phyloP scores from a whole-genome alignment of 441 rosid genomes.

The Mallotus repandus region DNA sequence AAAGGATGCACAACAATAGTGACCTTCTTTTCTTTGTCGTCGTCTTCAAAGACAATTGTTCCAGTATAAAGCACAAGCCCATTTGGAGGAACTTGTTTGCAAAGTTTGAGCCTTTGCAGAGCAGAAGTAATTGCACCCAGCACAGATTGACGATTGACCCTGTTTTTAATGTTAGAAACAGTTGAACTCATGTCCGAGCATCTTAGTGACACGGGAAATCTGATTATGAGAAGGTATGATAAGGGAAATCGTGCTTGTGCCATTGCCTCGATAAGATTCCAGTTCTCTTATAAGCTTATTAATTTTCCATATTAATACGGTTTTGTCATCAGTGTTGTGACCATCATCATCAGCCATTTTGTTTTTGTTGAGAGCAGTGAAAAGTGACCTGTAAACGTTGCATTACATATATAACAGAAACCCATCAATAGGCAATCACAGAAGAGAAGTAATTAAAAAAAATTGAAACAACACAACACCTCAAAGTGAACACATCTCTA shows the following conservation, averaged over 20 bases:
- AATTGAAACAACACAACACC: no score
- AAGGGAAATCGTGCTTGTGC: conserved; percentile 93
- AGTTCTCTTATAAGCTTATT: conserved; percentile 79
- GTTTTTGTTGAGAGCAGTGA: not conserved
- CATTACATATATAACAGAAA: not conserved
- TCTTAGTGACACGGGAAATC: conserved; percentile 76
- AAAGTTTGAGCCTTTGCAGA: conserved; percentile 85
- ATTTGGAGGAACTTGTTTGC: conserved; percentile 77
- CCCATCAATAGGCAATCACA: no score
- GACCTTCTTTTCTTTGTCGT: conserved; percentile 89
- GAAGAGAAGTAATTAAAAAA: no score
- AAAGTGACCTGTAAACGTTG: conserved; percentile 14
- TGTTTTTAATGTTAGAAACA: conserved; percentile 86
- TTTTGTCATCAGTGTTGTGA: conserved; percentile 57
- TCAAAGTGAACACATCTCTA: no score
- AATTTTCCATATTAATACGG: conserved; percentile 86
- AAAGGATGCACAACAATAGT: conserved; percentile 82
- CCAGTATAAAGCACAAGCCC: conserved; percentile 92
- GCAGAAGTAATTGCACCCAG: conserved; percentile 86
- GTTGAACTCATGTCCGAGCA: conserved; percentile 88
- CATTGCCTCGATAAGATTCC: conserved; percentile 83
- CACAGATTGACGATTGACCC: conserved; percentile 91
- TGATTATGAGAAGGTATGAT: conserved; percentile 91
- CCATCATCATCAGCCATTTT: conserved; percentile 48
- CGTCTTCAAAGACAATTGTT: conserved; percentile 74